Percentiles rank a stretch among this genome's conserved stretches.
phyloP scores from a whole-genome alignment of 2,329 filamentous ascomycete species.

The Immersiporthe knoxdaviesiana region DNA sequence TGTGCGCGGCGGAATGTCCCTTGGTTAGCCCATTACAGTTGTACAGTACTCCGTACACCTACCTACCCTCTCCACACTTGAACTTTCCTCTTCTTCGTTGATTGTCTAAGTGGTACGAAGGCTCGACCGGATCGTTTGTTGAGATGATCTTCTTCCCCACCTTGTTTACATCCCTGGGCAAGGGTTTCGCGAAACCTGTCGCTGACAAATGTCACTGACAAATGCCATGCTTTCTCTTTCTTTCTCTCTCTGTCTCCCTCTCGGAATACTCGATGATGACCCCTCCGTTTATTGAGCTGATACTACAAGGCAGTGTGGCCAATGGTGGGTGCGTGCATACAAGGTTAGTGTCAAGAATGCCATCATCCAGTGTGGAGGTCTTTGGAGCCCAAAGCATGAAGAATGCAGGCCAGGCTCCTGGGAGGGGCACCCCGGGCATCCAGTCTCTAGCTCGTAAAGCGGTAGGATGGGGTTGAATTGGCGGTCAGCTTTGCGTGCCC shows the following conservation, averaged over 20 bases:
- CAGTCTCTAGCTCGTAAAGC: slow-evolving; percentile 22
- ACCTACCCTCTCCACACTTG: slow-evolving; percentile 23
- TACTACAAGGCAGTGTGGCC: not conserved
- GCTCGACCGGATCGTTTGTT: slow-evolving; percentile 32
- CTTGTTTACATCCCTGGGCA: not conserved
- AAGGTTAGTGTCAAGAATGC: slow-evolving; percentile 4
- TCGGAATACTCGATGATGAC: not conserved
- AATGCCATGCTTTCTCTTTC: not conserved
- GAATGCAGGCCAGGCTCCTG: not conserved
- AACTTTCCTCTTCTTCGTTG: slow-evolving; percentile 35
- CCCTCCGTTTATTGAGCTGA: not conserved
- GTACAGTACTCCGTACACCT: not conserved
- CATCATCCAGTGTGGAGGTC: not conserved
- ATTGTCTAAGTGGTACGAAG: slow-evolving; percentile 32
- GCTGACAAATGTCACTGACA: not conserved
- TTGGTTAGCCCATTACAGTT: slow-evolving; percentile 13
- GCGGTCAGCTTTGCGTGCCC: slow-evolving; percentile 49
- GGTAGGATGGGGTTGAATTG: slow-evolving; percentile 46
- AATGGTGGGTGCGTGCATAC: not conserved
- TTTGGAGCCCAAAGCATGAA: slow-evolving; percentile 6
- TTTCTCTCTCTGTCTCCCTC: not conserved
- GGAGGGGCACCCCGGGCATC: slow-evolving; percentile 5
- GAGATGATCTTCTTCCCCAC: slow-evolving; percentile 17
- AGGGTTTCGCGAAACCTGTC: not conserved
- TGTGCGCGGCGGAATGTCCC: slow-evolving; percentile 36